Conservation (phyloP, 2,329 filamentous ascomycete species). For the Trichoderma pleuroti region DNA sequence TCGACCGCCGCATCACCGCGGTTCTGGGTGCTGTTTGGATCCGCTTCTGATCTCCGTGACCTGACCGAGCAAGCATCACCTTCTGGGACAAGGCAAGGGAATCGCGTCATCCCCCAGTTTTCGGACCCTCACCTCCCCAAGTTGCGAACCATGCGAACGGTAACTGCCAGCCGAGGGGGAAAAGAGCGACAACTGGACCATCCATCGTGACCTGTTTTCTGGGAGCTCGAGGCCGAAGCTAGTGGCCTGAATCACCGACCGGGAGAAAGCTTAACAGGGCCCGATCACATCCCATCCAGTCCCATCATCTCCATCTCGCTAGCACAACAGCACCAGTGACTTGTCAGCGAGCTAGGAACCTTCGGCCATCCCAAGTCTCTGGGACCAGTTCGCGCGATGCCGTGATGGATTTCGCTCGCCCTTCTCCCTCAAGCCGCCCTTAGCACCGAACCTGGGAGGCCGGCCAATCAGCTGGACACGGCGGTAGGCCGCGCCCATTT, state of each 20-base stretch:
- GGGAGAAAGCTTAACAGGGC: slow-evolving; percentile 17
- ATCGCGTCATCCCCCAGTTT: slow-evolving; percentile 15
- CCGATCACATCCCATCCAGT: slow-evolving; percentile 14
- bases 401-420: slow-evolving; percentile 1
- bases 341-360: slow-evolving; percentile 5
- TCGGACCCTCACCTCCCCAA: neutral
- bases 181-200: neutral
- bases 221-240: neutral
- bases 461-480: slow-evolving; percentile 18
- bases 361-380: slow-evolving; percentile 10
- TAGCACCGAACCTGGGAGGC: neutral
- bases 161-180: neutral
- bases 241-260: slow-evolving; percentile 12
- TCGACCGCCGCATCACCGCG: neutral
- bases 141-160: slow-evolving; percentile 10
- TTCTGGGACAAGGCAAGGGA: neutral
- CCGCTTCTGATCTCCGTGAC: neutral
- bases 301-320: slow-evolving; percentile 8
- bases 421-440: slow-evolving; percentile 1
- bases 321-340: neutral
- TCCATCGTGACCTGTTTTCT: slow-evolving; percentile 16
- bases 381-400: slow-evolving; percentile 17
- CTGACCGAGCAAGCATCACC: neutral
- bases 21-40: neutral
- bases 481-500: slow-evolving; percentile 4